A percentile compares a stretch with the other conserved stretches of the same genome.
phyloP scores from a whole-genome alignment of 768 basidiomycete species.

The Tulasnella sp. region DNA sequence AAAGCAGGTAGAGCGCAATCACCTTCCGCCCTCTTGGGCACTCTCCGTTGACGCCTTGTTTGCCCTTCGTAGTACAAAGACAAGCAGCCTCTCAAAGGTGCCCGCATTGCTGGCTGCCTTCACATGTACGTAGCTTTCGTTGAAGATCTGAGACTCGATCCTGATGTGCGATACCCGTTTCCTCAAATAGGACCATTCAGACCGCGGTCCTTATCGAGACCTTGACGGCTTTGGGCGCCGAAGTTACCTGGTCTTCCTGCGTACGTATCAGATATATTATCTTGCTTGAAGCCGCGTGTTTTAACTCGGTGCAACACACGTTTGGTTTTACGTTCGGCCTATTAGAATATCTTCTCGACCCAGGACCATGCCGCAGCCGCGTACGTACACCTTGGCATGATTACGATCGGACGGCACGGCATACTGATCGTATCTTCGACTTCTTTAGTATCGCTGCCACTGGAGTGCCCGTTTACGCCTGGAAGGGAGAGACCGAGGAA shows the following conservation, averaged over 20 bases:
- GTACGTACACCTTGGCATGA: slow-evolving; percentile 45
- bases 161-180: neutral
- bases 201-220: slow-evolving; percentile 99
- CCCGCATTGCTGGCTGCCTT: slow-evolving; percentile 94
- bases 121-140: slow-evolving; percentile 68
- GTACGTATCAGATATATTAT: slow-evolving; percentile 41
- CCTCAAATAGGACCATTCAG: slow-evolving; percentile 82
- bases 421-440: slow-evolving; percentile 8
- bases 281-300: neutral
- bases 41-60: neutral
- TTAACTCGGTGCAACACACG: neutral
- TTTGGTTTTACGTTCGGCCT: neutral
- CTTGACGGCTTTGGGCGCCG: slow-evolving; percentile 87
- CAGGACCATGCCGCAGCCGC: slow-evolving; percentile 99
- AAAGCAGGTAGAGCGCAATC: slow-evolving; percentile 56
- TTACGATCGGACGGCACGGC: neutral
- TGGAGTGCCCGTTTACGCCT: slow-evolving; percentile 96
- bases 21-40: neutral
- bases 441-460: slow-evolving; percentile 83
- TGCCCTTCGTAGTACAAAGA: slow-evolving; percentile 58
- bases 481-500: slow-evolving; percentile 99
- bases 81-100: slow-evolving; percentile 83
- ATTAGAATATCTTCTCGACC: slow-evolving; percentile 97
- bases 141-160: slow-evolving; percentile 6
- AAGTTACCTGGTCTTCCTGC: slow-evolving; percentile 98